Percentiles rank a stretch among this genome's conserved stretches.
These are phyloP conservation scores for Penicillium sp. DNA, from an alignment of 2,329 filamentous ascomycete genomes.

Conservation along the genomic window DNA sequence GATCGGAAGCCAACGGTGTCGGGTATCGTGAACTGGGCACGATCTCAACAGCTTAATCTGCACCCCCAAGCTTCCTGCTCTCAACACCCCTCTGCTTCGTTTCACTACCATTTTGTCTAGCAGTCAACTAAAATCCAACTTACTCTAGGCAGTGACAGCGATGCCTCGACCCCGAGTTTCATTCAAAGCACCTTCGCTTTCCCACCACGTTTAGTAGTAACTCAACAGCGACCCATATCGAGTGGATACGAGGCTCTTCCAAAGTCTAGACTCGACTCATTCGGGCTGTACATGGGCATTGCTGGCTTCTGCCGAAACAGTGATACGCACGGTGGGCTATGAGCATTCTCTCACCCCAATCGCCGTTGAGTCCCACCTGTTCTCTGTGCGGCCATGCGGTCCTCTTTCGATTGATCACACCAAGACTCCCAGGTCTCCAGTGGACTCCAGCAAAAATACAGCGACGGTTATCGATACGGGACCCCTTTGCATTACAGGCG, in stretches of 20 bases:
- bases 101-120: background rate
- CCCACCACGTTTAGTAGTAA: background rate
- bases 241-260: background rate
- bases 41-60: constrained; percentile 2
- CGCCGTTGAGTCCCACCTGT: background rate
- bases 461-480: background rate
- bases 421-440: background rate
- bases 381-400: background rate
- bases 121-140: background rate
- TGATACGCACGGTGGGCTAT: background rate
- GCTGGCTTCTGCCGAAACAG: background rate
- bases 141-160: background rate
- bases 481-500: background rate
- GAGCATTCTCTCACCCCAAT: background rate
- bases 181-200: background rate
- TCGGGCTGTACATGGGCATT: background rate
- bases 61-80: background rate
- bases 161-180: background rate
- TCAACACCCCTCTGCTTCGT: background rate
- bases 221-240: background rate
- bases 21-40: constrained; percentile 1
- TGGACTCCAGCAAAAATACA: background rate
- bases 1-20: constrained; percentile 2
- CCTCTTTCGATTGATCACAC: background rate
- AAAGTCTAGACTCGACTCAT: background rate